Conservation (phyloP, 805 yeast species). For the Wickerhamiella musiphila region DNA sequence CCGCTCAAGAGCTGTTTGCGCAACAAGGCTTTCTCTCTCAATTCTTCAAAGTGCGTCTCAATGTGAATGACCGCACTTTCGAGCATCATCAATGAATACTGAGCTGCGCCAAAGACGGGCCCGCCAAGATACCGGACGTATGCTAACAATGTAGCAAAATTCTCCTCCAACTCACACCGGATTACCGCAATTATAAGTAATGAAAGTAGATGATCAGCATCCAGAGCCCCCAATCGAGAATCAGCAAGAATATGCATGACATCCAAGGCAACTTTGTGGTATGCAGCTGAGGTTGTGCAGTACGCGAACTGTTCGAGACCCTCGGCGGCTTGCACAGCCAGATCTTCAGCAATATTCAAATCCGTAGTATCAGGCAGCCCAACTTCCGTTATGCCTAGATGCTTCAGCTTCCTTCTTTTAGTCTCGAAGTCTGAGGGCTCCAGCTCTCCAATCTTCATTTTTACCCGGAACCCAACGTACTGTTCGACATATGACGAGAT, state of each 20-base stretch:
- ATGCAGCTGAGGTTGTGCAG: constrained; percentile 1
- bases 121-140: constrained; percentile 3
- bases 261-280: background rate
- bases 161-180: too few relatives aligned
- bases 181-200: constrained; percentile 54
- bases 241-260: constrained; percentile 17
- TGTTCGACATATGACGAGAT: constrained; percentile 6
- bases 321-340: constrained; percentile 29
- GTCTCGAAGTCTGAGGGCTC: background rate
- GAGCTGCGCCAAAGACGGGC: too few relatives aligned
- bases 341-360: constrained; percentile 15
- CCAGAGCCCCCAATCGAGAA: constrained; percentile 25
- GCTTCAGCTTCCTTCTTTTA: constrained; percentile 9
- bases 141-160: background rate
- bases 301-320: constrained; percentile 39
- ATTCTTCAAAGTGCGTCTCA: constrained; percentile 24
- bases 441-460: constrained; percentile 1
- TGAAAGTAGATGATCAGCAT: constrained; percentile 70
- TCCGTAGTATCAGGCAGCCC: constrained; percentile 23
- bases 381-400: constrained; percentile 27
- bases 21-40: constrained; percentile 27
- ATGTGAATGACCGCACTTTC: constrained; percentile 67
- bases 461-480: constrained; percentile 3
- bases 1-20: constrained; percentile 40
- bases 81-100: constrained; percentile 63